Evolutionary conservation across 257 asterid genomes (phyloP), one percentile per base, ranked within the genome.

Genomic region (Solanum paucissectum): DNA sequence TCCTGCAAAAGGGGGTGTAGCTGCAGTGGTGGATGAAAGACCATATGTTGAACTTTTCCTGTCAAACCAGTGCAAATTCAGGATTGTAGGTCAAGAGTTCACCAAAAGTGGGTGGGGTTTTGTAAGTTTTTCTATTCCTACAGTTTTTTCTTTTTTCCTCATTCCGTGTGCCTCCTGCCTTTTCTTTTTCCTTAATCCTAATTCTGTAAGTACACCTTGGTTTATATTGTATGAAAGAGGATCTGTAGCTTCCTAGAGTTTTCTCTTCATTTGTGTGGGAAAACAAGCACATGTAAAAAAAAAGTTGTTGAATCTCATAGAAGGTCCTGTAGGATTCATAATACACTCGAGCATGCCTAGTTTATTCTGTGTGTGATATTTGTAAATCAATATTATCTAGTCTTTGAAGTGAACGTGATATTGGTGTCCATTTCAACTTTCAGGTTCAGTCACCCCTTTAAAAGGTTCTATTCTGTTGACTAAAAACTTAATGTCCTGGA

Each of bases 41-140:
- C 95, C 95, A 5, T 94, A 93, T 58, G 62, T 94, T 4, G 93
- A 93, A 85, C 87, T 91, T 64, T 94, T 94, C 88, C 84, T 94
- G 88, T 89, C 95, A 62, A 92, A 72, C 88, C 93, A 91, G 49
- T 88, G 90, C 85, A 90, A 91, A 38, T 94, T 92, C 90, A 92
- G 94, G 77, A 91, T 91, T 83, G 91, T 91, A 12, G 95, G 98
- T 46, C 94, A 88, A 87, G 93, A 93, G 76, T 93, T 93, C 90
- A 93, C 95, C 55, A 92, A 85, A 90, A 90, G 94, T 25, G 94
- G 95, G 7, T 94, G 98, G 98, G 98, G 96, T 74, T 94, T 94
- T 33, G 98, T 94, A 87, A 93, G 98, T 91, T 7, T 86, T 87
- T 86, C 86, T 86, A 20, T 84, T 66, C n/a, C 85, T 66, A 55